Percentiles rank a stretch among this genome's conserved stretches.
These are phyloP conservation scores for Abortiporus biennis DNA, from an alignment of 1,284 basidiomycete species.

Conservation along the genomic window DNA sequence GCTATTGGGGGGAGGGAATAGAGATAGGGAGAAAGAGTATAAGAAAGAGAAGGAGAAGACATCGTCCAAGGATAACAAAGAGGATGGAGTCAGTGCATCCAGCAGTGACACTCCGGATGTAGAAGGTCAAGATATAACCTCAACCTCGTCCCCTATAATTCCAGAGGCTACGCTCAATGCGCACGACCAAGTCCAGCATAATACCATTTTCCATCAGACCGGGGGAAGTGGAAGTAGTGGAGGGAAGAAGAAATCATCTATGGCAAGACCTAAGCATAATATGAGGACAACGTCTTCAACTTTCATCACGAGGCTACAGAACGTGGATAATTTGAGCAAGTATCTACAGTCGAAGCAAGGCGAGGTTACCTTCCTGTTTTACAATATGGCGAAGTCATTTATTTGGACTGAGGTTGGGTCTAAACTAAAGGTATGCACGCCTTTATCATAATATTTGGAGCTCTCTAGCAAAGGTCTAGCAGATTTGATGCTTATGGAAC, in stretches of 20 bases:
- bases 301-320: conserved; percentile 83
- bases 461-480: no score
- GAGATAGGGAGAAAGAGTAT: conserved; percentile 52
- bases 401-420: conserved; percentile 78
- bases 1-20: conserved; percentile 54
- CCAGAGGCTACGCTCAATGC: conserved; percentile 28
- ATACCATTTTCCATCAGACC: conserved; percentile 33
- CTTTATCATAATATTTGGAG: no score
- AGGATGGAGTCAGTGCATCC: conserved; percentile 68
- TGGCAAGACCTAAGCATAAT: conserved; percentile 78
- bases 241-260: conserved; percentile 52
- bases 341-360: conserved; percentile 72
- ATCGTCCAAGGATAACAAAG: conserved; percentile 26
- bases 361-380: conserved; percentile 81
- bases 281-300: conserved; percentile 84
- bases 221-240: conserved; percentile 30
- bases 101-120: conserved; percentile 66
- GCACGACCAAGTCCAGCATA: conserved; percentile 24
- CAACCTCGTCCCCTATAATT: conserved; percentile 19
- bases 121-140: conserved; percentile 32
- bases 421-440: conserved; percentile 62
- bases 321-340: conserved; percentile 70
- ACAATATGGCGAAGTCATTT: conserved; percentile 75
- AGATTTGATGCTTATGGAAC: no score
- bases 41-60: conserved; percentile 38